phyloP scores from a whole-genome alignment of 2,329 filamentous ascomycete species.

The Coleophoma eucalyptorum region DNA sequence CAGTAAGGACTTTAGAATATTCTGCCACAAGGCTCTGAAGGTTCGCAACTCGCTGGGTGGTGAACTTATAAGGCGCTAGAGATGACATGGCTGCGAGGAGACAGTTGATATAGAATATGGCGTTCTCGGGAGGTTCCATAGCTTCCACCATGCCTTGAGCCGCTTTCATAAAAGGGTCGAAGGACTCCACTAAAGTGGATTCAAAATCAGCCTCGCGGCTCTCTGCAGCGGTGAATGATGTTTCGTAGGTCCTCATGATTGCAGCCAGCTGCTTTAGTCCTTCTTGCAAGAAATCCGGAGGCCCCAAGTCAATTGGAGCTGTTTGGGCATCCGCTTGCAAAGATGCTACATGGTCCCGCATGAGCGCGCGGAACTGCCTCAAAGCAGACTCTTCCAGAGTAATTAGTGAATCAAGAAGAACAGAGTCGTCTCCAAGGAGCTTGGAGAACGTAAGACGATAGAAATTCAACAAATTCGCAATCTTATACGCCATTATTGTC shows the following conservation, averaged over 20 bases:
- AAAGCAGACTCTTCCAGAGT: conserved; percentile 73
- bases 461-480: conserved; percentile 85
- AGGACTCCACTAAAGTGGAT: conserved; percentile 69
- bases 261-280: conserved; percentile 73
- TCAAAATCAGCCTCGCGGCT: conserved; percentile 68
- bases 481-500: conserved; percentile 80
- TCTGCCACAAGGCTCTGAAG: conserved; percentile 53
- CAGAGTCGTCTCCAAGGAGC: conserved; percentile 66
- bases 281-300: conserved; percentile 77
- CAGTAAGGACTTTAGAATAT: conserved; percentile 53
- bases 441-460: conserved; percentile 83
- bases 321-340: conserved; percentile 70
- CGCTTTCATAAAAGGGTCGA: conserved; percentile 81
- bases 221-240: conserved; percentile 61
- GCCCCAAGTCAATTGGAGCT: conserved; percentile 67
- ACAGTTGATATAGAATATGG: conserved; percentile 74
- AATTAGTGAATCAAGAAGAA: conserved; percentile 64
- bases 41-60: conserved; percentile 46
- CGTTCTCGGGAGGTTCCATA: conserved; percentile 54
- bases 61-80: conserved; percentile 61
- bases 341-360: conserved; percentile 74
- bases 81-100: conserved; percentile 52
- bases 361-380: conserved; percentile 75
- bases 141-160: conserved; percentile 65
- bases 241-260: conserved; percentile 84